phyloP scores from a whole-genome alignment of 352 stramenopile genomes.

The Globisporangium abappressorium region DNA sequence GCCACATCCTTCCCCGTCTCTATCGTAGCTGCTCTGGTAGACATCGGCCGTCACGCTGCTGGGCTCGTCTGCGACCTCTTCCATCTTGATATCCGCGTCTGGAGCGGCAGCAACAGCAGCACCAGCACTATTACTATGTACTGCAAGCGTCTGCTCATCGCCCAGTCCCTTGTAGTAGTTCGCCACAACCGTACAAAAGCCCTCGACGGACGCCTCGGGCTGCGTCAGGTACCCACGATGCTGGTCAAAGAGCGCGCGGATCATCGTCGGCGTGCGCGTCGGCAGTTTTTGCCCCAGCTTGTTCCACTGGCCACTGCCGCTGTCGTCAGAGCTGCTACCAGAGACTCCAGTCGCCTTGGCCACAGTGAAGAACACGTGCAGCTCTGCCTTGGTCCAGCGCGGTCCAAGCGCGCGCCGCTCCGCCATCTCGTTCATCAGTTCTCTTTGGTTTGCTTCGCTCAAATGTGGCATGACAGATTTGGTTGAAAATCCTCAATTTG shows the following conservation, averaged over 20 bases:
- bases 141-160: background rate
- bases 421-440: constrained; percentile 9
- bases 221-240: constrained; percentile 69
- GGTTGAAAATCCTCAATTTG: background rate
- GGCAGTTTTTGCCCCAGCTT: constrained; percentile 47
- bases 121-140: background rate
- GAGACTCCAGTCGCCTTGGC: constrained; percentile 40
- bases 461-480: background rate
- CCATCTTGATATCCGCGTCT: constrained; percentile 15
- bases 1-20: background rate
- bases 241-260: constrained; percentile 62
- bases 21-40: background rate
- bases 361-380: constrained; percentile 68
- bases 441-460: background rate
- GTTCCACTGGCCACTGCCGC: constrained; percentile 31
- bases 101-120: background rate
- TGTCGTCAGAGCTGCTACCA: background rate
- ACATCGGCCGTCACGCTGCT: background rate
- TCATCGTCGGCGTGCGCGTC: constrained; percentile 49
- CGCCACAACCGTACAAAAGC: constrained; percentile 67
- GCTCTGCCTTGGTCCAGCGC: constrained; percentile 59
- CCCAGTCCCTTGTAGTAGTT: constrained; percentile 56
- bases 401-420: constrained; percentile 32
- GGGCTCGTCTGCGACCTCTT: constrained; percentile 5
- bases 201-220: constrained; percentile 60